Base-by-base conservation (phyloP, 495 filamentous ascomycete species). In the Penicillium riverlandense region DNA sequence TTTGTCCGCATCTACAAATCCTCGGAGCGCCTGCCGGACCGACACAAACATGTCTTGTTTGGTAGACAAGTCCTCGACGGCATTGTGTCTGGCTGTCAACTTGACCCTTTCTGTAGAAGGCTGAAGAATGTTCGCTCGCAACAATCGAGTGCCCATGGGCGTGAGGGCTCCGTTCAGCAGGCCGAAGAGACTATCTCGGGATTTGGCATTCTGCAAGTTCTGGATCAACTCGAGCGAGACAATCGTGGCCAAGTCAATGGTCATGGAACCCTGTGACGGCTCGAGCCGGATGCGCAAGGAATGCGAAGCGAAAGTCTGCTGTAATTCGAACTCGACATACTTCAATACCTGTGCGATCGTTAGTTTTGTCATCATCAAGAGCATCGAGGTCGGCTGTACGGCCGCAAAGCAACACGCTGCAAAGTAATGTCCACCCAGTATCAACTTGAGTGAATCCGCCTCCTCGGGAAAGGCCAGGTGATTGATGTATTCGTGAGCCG, bases 261-360 rank as follows among this genome's bases (percentile, higher is more conserved):
- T 85, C 92, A 98, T 95, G 0, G 88, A 84, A 13, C 89, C 87
- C 56, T 95, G 85, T 1, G 89, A 89, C n/a, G 87, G 83, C 55
- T 86, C 80, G 51, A 91, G 95, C 49, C 80, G 84, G 55, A 96
- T 84, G 2, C 88, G 80, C 28, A 98, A 75, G 12, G 90, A 88
- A 54, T 90, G 85, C 35, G 75, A 71, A 8, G 77, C 67, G 53
- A 96, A 95, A 1, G 74, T 74, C 41, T 79, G 65, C n/a, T 68
- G 61, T 16, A 83, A 64, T 2, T 77, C 77, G 1, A 82, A 63
- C 47, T 94, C 86, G 28, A 94, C 73, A 58, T 90, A 95, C 54
- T 88, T 87, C 48, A 97, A 65, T 7, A 75, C 84, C 88, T 95
- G 40, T 3, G 34, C 3, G 38, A 15, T 11, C 59, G 14, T 44